A percentile compares a stretch with the other conserved stretches of the same genome.
phyloP scores from a whole-genome alignment of 106 monocot species.

The Dendrobium officinale region DNA sequence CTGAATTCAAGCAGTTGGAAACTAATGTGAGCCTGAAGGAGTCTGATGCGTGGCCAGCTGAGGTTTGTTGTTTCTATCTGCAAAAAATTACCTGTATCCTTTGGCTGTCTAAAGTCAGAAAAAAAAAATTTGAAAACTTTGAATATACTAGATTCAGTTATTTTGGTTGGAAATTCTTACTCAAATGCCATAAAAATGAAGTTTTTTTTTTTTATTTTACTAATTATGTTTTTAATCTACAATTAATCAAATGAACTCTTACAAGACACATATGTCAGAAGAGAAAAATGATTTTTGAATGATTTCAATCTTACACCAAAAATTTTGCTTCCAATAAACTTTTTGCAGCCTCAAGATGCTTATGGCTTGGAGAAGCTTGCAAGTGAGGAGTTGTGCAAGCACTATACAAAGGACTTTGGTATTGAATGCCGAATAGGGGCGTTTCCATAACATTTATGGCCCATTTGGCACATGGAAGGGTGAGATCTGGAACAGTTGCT shows the following conservation, averaged over 20 bases:
- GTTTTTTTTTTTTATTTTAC: no score
- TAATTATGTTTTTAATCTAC: not conserved
- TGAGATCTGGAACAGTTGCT: not conserved
- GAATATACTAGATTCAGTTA: no score
- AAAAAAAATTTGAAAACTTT: no score
- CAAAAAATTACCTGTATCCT: no score
- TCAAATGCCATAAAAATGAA: no score
- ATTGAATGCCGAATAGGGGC: constrained; percentile 81
- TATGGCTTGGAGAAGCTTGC: constrained; percentile 92
- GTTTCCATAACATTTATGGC: constrained; percentile 90
- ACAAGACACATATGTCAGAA: not conserved
- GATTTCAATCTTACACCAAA: not conserved
- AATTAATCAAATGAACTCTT: not conserved
- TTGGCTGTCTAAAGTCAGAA: no score
- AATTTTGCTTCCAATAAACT: not conserved
- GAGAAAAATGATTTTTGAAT: not conserved
- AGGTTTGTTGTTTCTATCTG: no score
- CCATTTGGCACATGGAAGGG: constrained; percentile 95
- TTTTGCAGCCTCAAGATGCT: constrained; percentile 82
- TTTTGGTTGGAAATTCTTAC: no score
- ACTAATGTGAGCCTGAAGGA: constrained; percentile 94
- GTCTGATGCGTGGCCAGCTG: no score
- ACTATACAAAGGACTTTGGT: constrained; percentile 81
- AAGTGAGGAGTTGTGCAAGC: constrained; percentile 85
- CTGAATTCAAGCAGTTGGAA: constrained; percentile 88